A percentile compares a stretch with the other conserved stretches of the same genome.
Evolutionary conservation across 1,139 yeast species (phyloP).

Genomic region (Yamadazyma pseudoaaseri): DNA sequence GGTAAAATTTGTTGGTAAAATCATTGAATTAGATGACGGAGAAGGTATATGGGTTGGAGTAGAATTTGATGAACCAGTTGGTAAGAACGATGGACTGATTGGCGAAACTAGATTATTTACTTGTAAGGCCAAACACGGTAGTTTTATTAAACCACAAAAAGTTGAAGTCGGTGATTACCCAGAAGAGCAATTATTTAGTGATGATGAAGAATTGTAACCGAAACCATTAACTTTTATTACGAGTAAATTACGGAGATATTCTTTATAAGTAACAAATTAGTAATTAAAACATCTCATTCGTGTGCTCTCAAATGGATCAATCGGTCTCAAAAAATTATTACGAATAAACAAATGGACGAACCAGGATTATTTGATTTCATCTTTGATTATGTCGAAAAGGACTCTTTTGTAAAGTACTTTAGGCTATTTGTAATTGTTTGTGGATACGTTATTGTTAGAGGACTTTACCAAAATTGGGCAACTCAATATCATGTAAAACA

Average conservation of each 20-base stretch:
- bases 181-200: slow-evolving; percentile 41
- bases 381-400: slow-evolving; percentile 36
- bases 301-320: too few species aligned
- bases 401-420: slow-evolving; percentile 35
- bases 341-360: too few species aligned
- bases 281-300: too few species aligned
- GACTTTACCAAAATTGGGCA: slow-evolving; percentile 40
- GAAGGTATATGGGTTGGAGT: slow-evolving; percentile 48
- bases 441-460: slow-evolving; percentile 36
- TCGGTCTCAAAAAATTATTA: too few species aligned
- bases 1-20: slow-evolving; percentile 65
- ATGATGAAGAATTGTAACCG: slow-evolving; percentile 28
- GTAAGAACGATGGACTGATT: slow-evolving; percentile 43
- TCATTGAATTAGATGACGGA: slow-evolving; percentile 54
- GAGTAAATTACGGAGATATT: too few species aligned
- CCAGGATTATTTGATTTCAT: slow-evolving; percentile 27
- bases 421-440: slow-evolving; percentile 36
- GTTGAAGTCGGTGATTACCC: slow-evolving; percentile 57
- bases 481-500: slow-evolving; percentile 51
- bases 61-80: slow-evolving; percentile 51
- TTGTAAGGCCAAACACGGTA: slow-evolving; percentile 44
- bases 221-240: too few species aligned
- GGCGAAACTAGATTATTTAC: slow-evolving; percentile 33
- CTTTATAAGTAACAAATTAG: too few species aligned
- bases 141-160: slow-evolving; percentile 48